Conservation (phyloP, 169 alveolate genomes). For the Besnoitia besnoiti region DNA sequence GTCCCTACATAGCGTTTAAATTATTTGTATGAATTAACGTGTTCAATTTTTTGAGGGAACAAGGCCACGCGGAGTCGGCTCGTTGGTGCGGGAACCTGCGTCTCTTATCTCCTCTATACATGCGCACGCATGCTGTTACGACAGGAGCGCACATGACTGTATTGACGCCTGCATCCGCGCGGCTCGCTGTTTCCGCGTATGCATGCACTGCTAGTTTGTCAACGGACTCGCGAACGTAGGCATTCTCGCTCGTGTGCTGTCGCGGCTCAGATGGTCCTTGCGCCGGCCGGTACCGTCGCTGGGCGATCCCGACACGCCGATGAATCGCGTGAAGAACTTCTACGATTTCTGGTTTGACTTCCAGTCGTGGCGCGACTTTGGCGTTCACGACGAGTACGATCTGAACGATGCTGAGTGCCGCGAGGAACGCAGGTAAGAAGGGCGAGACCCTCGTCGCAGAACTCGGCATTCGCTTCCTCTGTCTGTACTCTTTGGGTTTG, state of each 20-base stretch:
- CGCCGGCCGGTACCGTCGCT: slow-evolving; percentile 68
- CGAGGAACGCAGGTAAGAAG: slow-evolving; percentile 82
- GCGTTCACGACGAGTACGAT: slow-evolving; percentile 84
- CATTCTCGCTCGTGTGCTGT: neutral
- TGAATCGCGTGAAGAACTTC: slow-evolving; percentile 48
- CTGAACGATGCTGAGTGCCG: slow-evolving; percentile 84
- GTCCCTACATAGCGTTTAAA: too few species aligned
- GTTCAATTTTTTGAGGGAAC: too few species aligned
- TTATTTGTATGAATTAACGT: too few species aligned
- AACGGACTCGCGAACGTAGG: neutral
- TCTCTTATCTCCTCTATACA: too few species aligned
- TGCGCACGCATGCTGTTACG: too few species aligned
- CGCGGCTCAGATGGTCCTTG: slow-evolving; percentile 57
- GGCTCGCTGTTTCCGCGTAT: neutral
- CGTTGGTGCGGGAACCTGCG: too few species aligned
- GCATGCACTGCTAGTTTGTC: neutral
- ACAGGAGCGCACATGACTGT: too few species aligned
- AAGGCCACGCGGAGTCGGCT: too few species aligned
- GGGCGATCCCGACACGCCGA: slow-evolving; percentile 61
- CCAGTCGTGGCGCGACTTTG: slow-evolving; percentile 71
- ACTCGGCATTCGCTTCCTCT: too few species aligned
- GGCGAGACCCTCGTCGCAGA: neutral
- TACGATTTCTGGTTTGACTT: slow-evolving; percentile 70
- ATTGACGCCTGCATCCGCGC: too few species aligned
- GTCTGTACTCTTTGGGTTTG: too few species aligned